These are phyloP conservation scores for Candida nonsorbophila DNA, from an alignment of 805 yeast species.

Conservation along the genomic window DNA sequence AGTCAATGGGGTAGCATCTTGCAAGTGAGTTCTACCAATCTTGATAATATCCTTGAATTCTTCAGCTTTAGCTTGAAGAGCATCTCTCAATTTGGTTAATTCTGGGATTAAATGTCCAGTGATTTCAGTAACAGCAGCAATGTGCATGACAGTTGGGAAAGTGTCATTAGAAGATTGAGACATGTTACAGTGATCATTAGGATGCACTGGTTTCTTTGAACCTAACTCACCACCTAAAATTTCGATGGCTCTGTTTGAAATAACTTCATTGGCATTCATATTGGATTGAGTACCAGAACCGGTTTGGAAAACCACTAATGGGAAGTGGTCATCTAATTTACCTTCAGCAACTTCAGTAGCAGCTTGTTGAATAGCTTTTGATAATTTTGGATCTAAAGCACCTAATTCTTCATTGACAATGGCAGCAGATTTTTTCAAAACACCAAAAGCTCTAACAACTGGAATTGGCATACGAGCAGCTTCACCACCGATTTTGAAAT, in stretches of 20 bases:
- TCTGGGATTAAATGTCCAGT: constrained; percentile 72
- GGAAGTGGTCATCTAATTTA: constrained; percentile 89
- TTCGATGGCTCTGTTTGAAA: constrained; percentile 97
- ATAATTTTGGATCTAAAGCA: constrained; percentile 70
- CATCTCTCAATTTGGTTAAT: constrained; percentile 66
- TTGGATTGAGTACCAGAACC: constrained; percentile 98
- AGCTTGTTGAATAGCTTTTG: constrained; percentile 84
- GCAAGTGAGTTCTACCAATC: constrained; percentile 98
- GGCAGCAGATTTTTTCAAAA: constrained; percentile 92
- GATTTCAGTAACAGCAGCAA: constrained; percentile 94
- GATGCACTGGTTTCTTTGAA: constrained; percentile 92
- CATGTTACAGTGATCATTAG: constrained; percentile 98
- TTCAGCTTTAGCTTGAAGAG: constrained; percentile 70
- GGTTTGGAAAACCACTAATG: constrained; percentile 97
- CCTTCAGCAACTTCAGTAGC: constrained; percentile 95
- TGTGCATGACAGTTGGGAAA: constrained; percentile 99
- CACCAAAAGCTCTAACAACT: constrained; percentile 85
- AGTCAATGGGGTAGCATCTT: constrained; percentile 97
- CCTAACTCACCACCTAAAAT: constrained; percentile 89
- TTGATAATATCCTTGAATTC: constrained; percentile 89
- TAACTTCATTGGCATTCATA: constrained; percentile 99
- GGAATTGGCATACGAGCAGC: constrained; percentile 91
- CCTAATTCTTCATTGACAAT: constrained; percentile 82
- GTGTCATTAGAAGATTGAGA: constrained; percentile 99
- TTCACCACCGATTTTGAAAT: constrained; percentile 93